Base-by-base conservation (phyloP, 345 rosid species). In the Aquilaria yunnanensis region DNA sequence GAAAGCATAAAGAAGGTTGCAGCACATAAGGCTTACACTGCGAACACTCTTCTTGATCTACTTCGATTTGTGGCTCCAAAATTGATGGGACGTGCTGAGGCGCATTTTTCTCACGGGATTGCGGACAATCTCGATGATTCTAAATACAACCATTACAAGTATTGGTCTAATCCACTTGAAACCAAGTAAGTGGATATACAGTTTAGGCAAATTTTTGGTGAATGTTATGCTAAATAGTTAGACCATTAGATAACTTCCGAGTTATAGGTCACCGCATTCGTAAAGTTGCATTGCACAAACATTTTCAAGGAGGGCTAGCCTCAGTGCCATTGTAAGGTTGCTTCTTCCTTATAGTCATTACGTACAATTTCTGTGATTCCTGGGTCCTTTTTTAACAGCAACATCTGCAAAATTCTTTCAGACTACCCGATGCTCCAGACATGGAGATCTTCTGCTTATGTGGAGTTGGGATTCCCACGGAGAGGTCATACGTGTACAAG, bases 151-250 rank as follows among this genome's bases (percentile, higher is more conserved):
- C 83, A 85, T 61, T 79, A 77, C 76, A 85, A 79, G 57, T 83
- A 87, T 67, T 90, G 90, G 90, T 87, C 92, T 12, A 90, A 85
- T 74, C 95, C 97, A 9, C 81, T 90, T 0, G 92, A 90, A 64
- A 85, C 75, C 47, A 85, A 62, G 96, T 86, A 75, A 74, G 86
- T 62, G 2, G 30, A 9, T 53, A n/a, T 37, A 14, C 11, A 9
- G 7, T 51, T 61, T 31, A 14, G 37, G 14, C 51, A 51, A 51
- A 41, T 69, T 34, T 50, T 23, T 23, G 23, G 23, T 51, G 10
- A 33, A 54, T 13, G 9, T 51, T 49, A 31, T 32, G 54, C 47
- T 53, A n/a, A 7, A 54, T 2, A 6, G 56, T 8, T 14, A 54
- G 56, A 54, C 32, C 23, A 52, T 33, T 14, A 14, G 29, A 34